Evolutionary conservation across 2,329 filamentous ascomycete genomes (phyloP).

Genomic region (Ophiocordyceps sinensis): DNA sequence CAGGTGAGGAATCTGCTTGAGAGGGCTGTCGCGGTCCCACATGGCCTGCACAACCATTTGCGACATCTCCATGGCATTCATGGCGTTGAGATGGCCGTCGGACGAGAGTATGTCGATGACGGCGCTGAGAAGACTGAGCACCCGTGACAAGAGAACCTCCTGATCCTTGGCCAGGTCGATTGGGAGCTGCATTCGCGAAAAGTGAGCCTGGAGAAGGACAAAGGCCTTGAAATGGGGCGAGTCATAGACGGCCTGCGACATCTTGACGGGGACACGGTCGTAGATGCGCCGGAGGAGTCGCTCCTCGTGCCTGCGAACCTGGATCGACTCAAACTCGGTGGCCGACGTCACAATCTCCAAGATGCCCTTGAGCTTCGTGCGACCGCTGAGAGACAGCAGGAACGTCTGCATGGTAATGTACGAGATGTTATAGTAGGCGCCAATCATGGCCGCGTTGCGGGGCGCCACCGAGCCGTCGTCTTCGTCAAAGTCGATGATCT

Average conservation of each 20-base stretch:
- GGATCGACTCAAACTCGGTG: constrained; percentile 89
- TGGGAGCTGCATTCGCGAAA: constrained; percentile 90
- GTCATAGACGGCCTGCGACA: constrained; percentile 72
- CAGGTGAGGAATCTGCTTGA: constrained; percentile 97
- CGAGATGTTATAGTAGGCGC: constrained; percentile 97
- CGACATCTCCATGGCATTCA: constrained; percentile 97
- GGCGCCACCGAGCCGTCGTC: constrained; percentile 82
- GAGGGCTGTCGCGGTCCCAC: constrained; percentile 94
- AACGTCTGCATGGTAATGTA: constrained; percentile 99
- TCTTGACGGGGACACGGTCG: constrained; percentile 88
- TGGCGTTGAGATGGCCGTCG: constrained; percentile 90
- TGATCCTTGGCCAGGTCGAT: constrained; percentile 95
- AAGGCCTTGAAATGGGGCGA: constrained; percentile 98
- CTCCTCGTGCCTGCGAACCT: constrained; percentile 87
- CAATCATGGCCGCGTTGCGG: constrained; percentile 94
- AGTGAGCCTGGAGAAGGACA: constrained; percentile 92
- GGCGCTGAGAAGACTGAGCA: constrained; percentile 77
- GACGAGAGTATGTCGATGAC: constrained; percentile 92
- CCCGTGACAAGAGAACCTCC: constrained; percentile 70
- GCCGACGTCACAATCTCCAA: constrained; percentile 95
- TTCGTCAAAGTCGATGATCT: constrained; percentile 91
- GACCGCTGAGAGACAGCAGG: constrained; percentile 72
- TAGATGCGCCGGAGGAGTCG: constrained; percentile 81
- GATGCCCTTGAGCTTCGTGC: constrained; percentile 92
- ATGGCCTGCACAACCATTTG: constrained; percentile 98